Percentiles rank a stretch among this genome's conserved stretches.
These are phyloP conservation scores for Candida broadrunensis DNA, from an alignment of 805 yeast genomes.

Conservation along the genomic window DNA sequence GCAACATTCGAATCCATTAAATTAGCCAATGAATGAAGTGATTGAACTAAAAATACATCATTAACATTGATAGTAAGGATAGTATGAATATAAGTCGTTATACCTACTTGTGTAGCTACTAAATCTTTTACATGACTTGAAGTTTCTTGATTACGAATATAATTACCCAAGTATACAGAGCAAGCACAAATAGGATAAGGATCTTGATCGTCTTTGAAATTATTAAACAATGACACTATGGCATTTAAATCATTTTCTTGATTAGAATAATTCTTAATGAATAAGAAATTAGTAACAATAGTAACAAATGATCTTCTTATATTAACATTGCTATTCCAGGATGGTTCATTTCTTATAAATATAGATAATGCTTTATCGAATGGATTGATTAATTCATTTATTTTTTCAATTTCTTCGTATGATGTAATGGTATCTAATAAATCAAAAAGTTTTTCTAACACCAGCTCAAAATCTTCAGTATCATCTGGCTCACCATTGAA, in stretches of 20 bases:
- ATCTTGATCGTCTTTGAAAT: constrained; percentile 5
- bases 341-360: too few species aligned
- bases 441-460: background rate
- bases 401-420: too few species aligned
- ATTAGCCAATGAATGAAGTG: constrained; percentile 33
- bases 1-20: constrained; percentile 16
- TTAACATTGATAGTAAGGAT: constrained; percentile 10
- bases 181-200: constrained; percentile 27
- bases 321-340: too few species aligned
- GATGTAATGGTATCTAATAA: background rate
- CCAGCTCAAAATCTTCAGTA: background rate
- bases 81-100: background rate
- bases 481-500: background rate
- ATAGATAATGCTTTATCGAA: too few species aligned
- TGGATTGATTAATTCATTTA: too few species aligned
- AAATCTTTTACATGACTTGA: constrained; percentile 6
- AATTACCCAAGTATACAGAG: constrained; percentile 35
- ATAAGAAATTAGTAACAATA: background rate
- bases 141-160: constrained; percentile 18
- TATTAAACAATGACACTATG: constrained; percentile 1
- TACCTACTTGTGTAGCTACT: background rate
- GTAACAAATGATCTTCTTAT: background rate
- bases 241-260: background rate
- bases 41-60: constrained; percentile 37
- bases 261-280: background rate